Evolutionary conservation across 169 alveolate genomes (phyloP), one percentile per base, ranked within the genome.

Genomic region (Plasmodium malariae): DNA sequence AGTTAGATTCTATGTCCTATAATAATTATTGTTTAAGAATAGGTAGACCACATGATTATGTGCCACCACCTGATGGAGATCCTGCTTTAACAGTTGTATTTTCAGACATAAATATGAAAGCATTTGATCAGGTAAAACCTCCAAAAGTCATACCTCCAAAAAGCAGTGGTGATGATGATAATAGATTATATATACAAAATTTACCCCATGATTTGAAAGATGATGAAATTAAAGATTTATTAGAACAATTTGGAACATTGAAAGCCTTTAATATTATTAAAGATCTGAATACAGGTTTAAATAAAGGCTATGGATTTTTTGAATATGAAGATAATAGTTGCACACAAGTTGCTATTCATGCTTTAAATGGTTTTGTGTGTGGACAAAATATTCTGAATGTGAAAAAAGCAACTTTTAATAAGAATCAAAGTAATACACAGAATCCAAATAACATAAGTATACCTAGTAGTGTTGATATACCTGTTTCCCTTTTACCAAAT

Each of bases 251-350:
- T 65, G 98, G 98, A 59, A 95, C 92, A 55, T 86, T 96, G 11
- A 83, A 93, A 37, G 87, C 87, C 19, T 74, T 93, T 59, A 94
- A 95, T 70, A 71, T 96, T 73, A 90, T 95, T 24, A 94, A 93
- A 89, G 97, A 96, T 89, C 74, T 88, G 72, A 90, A 74, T 49
- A 95, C 97, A 2, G 97, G 97, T 43, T 73, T 80, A 70, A 93
- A 94, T 88, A 96, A 95, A 80, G 97, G 97, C 43, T 94, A 94
- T 89, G 98, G 97, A 9, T 95, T 96, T 68, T 94, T 96, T 45
- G 97, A 95, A 89, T 96, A 91, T 72, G 97, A 96, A 74, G 97
- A 95, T 78, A 86, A 95, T 37, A 93, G 93, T 19, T 93, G 94
- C 30, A 93, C 97, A 36, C 96, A 95, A 63, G 88, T 93, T 78